Evolutionary conservation across 345 rosid genomes (phyloP).

Genomic region (Stellera chamaejasme): DNA sequence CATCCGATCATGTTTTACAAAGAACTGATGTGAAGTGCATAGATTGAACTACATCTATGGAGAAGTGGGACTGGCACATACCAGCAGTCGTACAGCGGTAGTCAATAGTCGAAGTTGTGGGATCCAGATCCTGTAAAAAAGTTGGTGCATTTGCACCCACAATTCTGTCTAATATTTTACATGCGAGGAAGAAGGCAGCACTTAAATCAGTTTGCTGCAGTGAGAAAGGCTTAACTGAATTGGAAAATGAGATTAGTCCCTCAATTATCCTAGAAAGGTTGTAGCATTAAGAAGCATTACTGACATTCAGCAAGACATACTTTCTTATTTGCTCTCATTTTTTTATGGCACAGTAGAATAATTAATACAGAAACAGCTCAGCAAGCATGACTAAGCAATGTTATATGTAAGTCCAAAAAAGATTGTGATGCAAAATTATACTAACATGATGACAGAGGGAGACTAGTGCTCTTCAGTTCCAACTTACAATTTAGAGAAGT

Average conservation of each 20-base stretch:
- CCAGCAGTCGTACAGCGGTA: slow-evolving; percentile 89
- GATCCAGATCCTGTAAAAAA: slow-evolving; percentile 56
- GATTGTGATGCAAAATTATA: background rate
- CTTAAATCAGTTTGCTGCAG: too few species aligned
- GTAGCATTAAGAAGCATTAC: too few species aligned
- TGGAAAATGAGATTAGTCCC: too few species aligned
- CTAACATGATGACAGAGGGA: background rate
- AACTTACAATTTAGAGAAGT: background rate
- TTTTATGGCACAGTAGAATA: too few species aligned
- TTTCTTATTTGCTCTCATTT: too few species aligned
- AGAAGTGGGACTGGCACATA: slow-evolving; percentile 19
- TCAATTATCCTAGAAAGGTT: too few species aligned
- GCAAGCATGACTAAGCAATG: background rate
- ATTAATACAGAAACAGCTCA: slow-evolving; percentile 1
- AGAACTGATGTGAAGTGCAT: background rate
- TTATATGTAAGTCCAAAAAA: background rate
- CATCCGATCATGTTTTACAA: background rate
- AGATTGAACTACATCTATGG: slow-evolving; percentile 10
- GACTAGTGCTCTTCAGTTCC: background rate
- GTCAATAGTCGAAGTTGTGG: slow-evolving; percentile 65
- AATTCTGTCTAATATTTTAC: too few species aligned
- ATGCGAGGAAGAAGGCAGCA: too few species aligned
- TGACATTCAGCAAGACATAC: too few species aligned
- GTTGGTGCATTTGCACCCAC: slow-evolving; percentile 12
- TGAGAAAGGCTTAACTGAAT: too few species aligned